Percentiles rank a stretch among this genome's conserved stretches.
These are phyloP conservation scores for Dendrocalamus latiflorus DNA, from an alignment of 202 grass and related monocot genomes.

Conservation along the genomic window DNA sequence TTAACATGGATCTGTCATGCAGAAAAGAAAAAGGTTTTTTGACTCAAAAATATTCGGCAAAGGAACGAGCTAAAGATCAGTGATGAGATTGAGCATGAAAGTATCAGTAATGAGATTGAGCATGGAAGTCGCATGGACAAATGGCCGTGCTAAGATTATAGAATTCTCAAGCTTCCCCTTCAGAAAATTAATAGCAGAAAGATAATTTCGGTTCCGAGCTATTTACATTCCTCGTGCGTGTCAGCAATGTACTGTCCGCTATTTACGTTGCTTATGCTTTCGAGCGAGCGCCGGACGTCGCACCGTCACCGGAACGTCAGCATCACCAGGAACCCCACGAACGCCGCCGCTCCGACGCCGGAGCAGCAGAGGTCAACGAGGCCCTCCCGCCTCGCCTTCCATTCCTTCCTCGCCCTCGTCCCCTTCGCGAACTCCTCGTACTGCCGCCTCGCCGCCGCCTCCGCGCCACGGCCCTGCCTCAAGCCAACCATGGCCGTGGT, in stretches of 20 bases:
- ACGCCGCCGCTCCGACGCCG: too few species aligned
- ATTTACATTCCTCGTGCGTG: not conserved
- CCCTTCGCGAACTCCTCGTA: conserved; percentile 51
- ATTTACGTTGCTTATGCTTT: not conserved
- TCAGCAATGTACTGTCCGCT: not conserved
- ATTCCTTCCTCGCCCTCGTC: conserved; percentile 44
- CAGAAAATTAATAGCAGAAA: not conserved
- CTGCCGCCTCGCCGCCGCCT: not conserved
- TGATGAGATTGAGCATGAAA: not conserved
- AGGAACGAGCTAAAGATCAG: not conserved
- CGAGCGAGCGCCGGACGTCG: not conserved
- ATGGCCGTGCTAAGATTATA: not conserved
- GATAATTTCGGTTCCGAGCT: not conserved
- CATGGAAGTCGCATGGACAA: not conserved
- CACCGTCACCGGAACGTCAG: conserved; percentile 23
- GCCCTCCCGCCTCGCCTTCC: conserved; percentile 23
- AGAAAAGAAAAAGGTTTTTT: not conserved
- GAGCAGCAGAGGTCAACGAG: conserved; percentile 56
- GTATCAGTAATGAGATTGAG: not conserved
- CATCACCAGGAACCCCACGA: conserved; percentile 28
- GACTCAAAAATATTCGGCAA: too few species aligned
- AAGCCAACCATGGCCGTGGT: conserved; percentile 30
- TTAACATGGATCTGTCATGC: not conserved
- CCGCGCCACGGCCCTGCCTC: conserved; percentile 4
- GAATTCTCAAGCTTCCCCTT: not conserved